These are phyloP conservation scores for Poa pratensis DNA, from an alignment of 176 grass and related monocot species.

Conservation along the genomic window DNA sequence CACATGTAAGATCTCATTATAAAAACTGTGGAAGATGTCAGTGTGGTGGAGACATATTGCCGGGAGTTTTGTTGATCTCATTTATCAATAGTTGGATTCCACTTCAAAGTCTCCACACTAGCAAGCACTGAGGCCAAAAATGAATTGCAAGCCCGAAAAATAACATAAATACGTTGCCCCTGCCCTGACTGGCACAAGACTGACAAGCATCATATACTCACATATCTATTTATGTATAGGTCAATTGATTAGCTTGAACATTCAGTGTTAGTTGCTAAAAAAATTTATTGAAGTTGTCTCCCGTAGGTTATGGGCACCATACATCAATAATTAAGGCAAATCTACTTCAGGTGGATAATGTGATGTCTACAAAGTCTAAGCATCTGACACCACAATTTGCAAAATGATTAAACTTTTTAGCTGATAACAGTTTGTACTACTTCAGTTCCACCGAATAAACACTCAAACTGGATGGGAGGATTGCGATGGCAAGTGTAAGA, in stretches of 20 bases:
- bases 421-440: neutral
- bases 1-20: constrained; percentile 19
- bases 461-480: neutral
- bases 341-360: neutral
- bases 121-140: constrained; percentile 14
- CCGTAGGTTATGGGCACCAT: neutral
- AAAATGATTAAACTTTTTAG: neutral
- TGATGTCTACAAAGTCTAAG: constrained; percentile 18
- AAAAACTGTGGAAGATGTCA: constrained; percentile 22
- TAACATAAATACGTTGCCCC: neutral
- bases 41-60: neutral
- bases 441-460: constrained; percentile 10
- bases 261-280: neutral
- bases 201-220: neutral
- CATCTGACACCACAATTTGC: neutral
- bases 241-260: constrained; percentile 1
- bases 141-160: constrained; percentile 6
- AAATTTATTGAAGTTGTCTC: neutral
- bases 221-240: neutral
- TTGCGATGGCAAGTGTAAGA: neutral
- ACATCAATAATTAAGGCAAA: neutral
- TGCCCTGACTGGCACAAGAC: neutral
- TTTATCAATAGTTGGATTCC: constrained; percentile 3
- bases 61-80: constrained; percentile 24
- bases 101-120: neutral